phyloP scores from a whole-genome alignment of 2,329 filamentous ascomycete species.

The Alternaria sp. region DNA sequence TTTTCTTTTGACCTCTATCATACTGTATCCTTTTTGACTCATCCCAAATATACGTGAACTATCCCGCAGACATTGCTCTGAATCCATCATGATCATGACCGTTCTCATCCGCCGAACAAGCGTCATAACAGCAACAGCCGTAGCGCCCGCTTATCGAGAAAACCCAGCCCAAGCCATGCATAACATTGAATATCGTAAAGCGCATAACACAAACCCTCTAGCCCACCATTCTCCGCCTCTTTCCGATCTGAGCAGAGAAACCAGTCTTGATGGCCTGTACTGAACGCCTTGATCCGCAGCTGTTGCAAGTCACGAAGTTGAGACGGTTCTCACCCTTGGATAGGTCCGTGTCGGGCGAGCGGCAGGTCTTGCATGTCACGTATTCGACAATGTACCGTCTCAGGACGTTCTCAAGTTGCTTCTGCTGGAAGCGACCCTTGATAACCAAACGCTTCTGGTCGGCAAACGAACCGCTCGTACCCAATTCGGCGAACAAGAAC shows the following conservation, averaged over 20 bases:
- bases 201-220: slow-evolving; percentile 58
- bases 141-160: slow-evolving; percentile 29
- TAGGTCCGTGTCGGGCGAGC: slow-evolving; percentile 63
- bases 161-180: slow-evolving; percentile 32
- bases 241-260: slow-evolving; percentile 99
- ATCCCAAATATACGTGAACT: slow-evolving; percentile 2
- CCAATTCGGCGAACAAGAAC: slow-evolving; percentile 97
- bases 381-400: slow-evolving; percentile 98
- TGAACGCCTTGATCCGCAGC: slow-evolving; percentile 71
- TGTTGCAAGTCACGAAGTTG: slow-evolving; percentile 98
- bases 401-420: slow-evolving; percentile 97
- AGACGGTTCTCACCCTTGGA: slow-evolving; percentile 99
- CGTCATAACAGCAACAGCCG: slow-evolving; percentile 19
- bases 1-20: not conserved
- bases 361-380: slow-evolving; percentile 97
- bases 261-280: slow-evolving; percentile 99
- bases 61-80: not conserved
- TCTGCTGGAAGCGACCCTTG: slow-evolving; percentile 99
- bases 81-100: slow-evolving; percentile 17
- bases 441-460: slow-evolving; percentile 96
- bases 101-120: slow-evolving; percentile 7
- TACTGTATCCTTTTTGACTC: not conserved
- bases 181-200: slow-evolving; percentile 33
- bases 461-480: slow-evolving; percentile 87
- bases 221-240: slow-evolving; percentile 93